Base-by-base conservation (phyloP, 75 land plant species). In the Pseudotsuga menziesii region DNA sequence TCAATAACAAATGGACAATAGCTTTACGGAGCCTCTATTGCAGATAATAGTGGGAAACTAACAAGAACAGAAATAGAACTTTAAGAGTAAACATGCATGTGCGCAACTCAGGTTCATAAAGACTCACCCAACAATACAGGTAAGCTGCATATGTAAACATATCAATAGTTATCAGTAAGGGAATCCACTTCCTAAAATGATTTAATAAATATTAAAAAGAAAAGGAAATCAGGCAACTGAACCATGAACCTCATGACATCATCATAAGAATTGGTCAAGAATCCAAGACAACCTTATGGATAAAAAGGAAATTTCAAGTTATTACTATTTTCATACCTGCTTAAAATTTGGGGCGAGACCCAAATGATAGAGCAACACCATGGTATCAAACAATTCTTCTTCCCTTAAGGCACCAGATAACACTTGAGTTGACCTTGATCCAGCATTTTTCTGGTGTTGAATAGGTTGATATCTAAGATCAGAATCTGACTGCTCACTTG, bases 301-400 rank as follows among this genome's bases (percentile, higher is more conserved):
- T 41, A 69, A 0, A 39, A 69, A 2, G 41, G 41, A 39, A 69
- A 3, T n/a, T 44, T 41, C 23, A 39, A 69, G n/a, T n/a, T 2
- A 69, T 69, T 69, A 19, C 20, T 69, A n/a, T 19, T 57, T 44
- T 11, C 70, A 83, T 70, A 89, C 98, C 98, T 91, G 91, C 85
- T 90, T 93, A 82, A 91, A 90, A 54, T 90, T 91, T 61, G 93
- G 94, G 61, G 94, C 86, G 76, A 94, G 74, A 72, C 97, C 97
- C 61, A 96, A 72, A 78, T 96, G 94, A 80, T 96, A 96, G 57
- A 96, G 78, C 71, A 91, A 79, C 29, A 96, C 85, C 97, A 96
- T 82, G 23, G 79, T 76, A 83, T 96, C 98, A 22, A 96, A 81
- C 79, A 96, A 81, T 74, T 96, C 98, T 77, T 96, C 97, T 73